Base-by-base conservation (phyloP, 345 rosid genomes). In the Eucalyptus tenuipes region DNA sequence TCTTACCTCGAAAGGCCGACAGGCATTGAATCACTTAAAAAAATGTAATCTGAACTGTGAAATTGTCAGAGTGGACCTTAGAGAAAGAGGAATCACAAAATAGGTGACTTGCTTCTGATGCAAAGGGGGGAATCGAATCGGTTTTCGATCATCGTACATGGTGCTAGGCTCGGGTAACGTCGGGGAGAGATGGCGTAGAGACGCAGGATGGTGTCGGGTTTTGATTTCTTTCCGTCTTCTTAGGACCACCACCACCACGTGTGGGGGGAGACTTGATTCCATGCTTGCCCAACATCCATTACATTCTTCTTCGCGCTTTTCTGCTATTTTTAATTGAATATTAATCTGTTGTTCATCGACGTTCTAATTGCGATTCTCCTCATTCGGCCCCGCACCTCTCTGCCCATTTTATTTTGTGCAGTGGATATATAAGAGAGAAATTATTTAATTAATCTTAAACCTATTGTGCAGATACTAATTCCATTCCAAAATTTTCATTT, bases 391-490 rank as follows among this genome's bases (percentile, higher is more conserved):
- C 1, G 22, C 0, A 31, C 40, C 22, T 16, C 40, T 31, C 42
- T 31, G 22, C 42, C 79, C 79, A 31, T 31, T 29, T 61, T 61
- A 61, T 61, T 61, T 61, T 29, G 29, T 3, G 24, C 13, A 5
- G 42, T 16, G 6, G 8, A 68, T 68, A 31, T 0, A 17, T 0
- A 57, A 57, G 29, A 57, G 40, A 0, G 31, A 7, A n/a, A 64
- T 14, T 8, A 16, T 16, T 31, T 16, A 9, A 68, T 17, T 17
- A 8, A 14, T 68, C 0, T 4, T 29, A 13, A 29, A 14, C 7
- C 29, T 29, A 61, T 61, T 13, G 1, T 13, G 1, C 42, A 0
- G 12, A 16, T 9, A 17, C 2, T 8, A 8, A 31, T 16, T 31
- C 11, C 2, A 1, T 68, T 17, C 3, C 9, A 66, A 66, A 31